Evolutionary conservation across 495 filamentous ascomycete species (phyloP), one percentile per base, ranked within the genome.

Genomic region (Hypoxylon subgilvum): DNA sequence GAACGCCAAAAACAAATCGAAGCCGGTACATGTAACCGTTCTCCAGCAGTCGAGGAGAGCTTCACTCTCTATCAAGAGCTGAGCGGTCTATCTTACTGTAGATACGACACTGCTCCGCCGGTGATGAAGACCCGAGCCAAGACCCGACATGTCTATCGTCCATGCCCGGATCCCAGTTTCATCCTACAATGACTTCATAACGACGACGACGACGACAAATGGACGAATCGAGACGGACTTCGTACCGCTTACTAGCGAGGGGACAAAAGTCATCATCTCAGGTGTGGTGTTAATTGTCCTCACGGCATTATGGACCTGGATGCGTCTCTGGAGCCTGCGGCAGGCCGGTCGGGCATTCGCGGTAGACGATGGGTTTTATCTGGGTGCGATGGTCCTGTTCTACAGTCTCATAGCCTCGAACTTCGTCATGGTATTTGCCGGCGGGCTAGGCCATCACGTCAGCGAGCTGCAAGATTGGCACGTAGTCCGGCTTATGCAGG

Each of bases 311-410:
- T 65, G 62, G 50, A 65, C 57, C 4, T 52, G 16, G 14, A 45
- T 65, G 23, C 56, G 62, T 14, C 43, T 65, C 41, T 65, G 62
- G 62, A 49, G 62, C 51, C 23, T 48, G 10, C 30, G 40, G 28
- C 50, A 31, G 18, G 51, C 14, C 36, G 51, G 62, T 18, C 62
- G 62, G 17, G 42, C 19, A 13, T 61, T 61, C 19, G 17, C 43
- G 27, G 3, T 61, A 5, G 62, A 65, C 40, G 62, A 65, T 49
- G 45, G 51, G n/a, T 23, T 61, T 18, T 41, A 57, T 19, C 14
- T 65, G 1, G 56, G 49, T 13, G 62, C 62, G 14, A 46, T 61
- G 6, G 41, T 48, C 6, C 23, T 65, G 5, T 65, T 65, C 23
- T 65, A 57, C 22, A 22, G 51, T 13, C 56, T 65, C 13, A 25